Conservation (phyloP, 2,329 filamentous ascomycete genomes). For the Aureobasidium sp. region DNA sequence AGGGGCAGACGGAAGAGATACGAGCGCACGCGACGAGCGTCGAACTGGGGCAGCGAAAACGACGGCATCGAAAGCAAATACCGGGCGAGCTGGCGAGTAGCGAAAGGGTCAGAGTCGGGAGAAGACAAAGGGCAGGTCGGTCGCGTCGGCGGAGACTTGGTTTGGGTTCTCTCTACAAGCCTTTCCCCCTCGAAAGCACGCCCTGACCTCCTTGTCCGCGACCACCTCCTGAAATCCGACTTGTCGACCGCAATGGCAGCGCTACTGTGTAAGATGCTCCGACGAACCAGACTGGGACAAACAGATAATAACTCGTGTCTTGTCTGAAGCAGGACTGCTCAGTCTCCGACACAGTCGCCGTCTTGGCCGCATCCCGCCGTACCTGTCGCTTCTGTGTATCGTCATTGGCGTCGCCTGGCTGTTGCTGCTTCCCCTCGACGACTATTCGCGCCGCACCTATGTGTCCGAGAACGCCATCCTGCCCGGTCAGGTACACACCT, state of each 20-base stretch:
- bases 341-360: slow-evolving; percentile 71
- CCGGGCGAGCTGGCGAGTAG: neutral
- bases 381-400: slow-evolving; percentile 77
- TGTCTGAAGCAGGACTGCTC: slow-evolving; percentile 45
- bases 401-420: slow-evolving; percentile 82
- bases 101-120: neutral
- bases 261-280: slow-evolving; percentile 16
- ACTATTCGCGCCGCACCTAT: slow-evolving; percentile 87
- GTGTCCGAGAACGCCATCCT: slow-evolving; percentile 96
- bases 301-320: slow-evolving; percentile 11
- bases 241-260: slow-evolving; percentile 18
- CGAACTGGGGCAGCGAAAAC: slow-evolving; percentile 51
- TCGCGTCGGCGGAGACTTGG: neutral
- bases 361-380: slow-evolving; percentile 74
- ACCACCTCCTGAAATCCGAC: neutral
- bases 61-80: slow-evolving; percentile 22
- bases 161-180: neutral
- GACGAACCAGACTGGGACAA: neutral
- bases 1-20: slow-evolving; percentile 81
- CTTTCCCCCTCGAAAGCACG: neutral
- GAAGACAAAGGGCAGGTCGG: neutral
- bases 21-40: slow-evolving; percentile 63
- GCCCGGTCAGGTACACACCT: slow-evolving; percentile 93
- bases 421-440: slow-evolving; percentile 76
- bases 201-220: neutral